Evolutionary conservation across 352 stramenopile species (phyloP), one percentile per base, ranked within the genome.

Genomic region (Globisporangium yorkense): DNA sequence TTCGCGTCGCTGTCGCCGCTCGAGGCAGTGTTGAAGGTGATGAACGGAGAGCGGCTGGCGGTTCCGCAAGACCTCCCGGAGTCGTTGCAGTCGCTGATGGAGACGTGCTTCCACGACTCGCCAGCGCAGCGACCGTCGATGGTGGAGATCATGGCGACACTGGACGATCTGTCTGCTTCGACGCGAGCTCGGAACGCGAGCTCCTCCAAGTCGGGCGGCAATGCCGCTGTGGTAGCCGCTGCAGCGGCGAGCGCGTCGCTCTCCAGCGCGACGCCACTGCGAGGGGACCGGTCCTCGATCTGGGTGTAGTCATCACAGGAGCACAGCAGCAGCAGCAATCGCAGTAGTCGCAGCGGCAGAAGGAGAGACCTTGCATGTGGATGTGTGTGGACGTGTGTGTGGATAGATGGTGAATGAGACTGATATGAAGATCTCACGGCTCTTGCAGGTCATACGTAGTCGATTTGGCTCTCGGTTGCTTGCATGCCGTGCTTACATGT

Each of bases 71-170:
- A 75, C 37, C 57, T 92, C 0, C 78, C 82, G 3, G 49, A 56
- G n/a, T 68, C 75, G 12, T 60, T 90, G 27, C 72, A 70, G 47
- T 67, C 52, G 20, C 67, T 92, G 10, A 87, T 92, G 70, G 74
- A 83, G 52, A 72, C 67, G 20, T 92, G 82, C 52, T 92, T 92
- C 59, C 68, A 77, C 51, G 78, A 89, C 56, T 69, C 72, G 2
- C 82, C 82, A 3, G 61, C 68, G 41, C 63, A 90, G 59, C 77
- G 82, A 21, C 82, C 82, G 37, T 77, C 71, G 18, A 88, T 92
- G 80, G 67, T 66, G n/a, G 68, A 87, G 62, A 87, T 92, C 54
- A 49, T 92, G 41, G 37, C 55, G 16, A 56, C 71, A 29, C 68
- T 88, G 27, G 71, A 82, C 29, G 61, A 63, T 13, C 76, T 72